These are phyloP conservation scores for Monascus purpureus DNA, from an alignment of 495 filamentous ascomycete species.

Conservation along the genomic window DNA sequence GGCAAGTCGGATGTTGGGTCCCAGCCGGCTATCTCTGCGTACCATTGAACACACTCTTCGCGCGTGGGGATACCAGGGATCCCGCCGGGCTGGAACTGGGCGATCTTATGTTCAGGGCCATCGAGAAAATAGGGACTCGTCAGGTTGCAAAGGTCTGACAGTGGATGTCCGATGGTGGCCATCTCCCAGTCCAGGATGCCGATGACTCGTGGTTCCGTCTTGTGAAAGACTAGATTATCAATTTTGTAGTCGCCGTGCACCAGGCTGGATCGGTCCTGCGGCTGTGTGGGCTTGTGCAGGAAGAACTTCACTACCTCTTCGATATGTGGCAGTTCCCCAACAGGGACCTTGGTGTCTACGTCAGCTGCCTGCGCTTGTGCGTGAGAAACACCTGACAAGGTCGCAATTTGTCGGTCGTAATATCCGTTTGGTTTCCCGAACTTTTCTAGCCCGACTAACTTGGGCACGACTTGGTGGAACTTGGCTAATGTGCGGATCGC, in stretches of 20 bases:
- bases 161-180: conserved; percentile 88
- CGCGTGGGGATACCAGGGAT: conserved; percentile 63
- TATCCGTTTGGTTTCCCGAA: conserved; percentile 70
- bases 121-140: conserved; percentile 52
- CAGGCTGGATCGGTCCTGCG: conserved; percentile 60
- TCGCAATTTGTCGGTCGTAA: conserved; percentile 76
- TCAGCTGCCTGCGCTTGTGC: conserved; percentile 66
- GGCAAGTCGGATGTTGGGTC: conserved; percentile 39
- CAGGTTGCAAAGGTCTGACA: conserved; percentile 75
- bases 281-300: conserved; percentile 45
- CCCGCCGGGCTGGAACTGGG: conserved; percentile 44
- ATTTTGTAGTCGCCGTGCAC: conserved; percentile 98
- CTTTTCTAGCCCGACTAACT: conserved; percentile 45
- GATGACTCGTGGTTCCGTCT: conserved; percentile 75
- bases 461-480: conserved; percentile 62
- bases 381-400: conserved; percentile 60
- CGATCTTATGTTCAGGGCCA: conserved; percentile 17
- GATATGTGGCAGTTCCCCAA: conserved; percentile 74
- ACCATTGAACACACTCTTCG: conserved; percentile 61
- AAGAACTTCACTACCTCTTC: conserved; percentile 73
- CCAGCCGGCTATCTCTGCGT: conserved; percentile 55
- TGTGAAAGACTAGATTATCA: conserved; percentile 90
- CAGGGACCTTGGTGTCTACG: conserved; percentile 56
- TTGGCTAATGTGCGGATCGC: conserved; percentile 74
- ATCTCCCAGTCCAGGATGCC: conserved; percentile 96